Evolutionary conservation across 2,329 filamentous ascomycete genomes (phyloP).

Genomic region (Colletotrichum sp.): DNA sequence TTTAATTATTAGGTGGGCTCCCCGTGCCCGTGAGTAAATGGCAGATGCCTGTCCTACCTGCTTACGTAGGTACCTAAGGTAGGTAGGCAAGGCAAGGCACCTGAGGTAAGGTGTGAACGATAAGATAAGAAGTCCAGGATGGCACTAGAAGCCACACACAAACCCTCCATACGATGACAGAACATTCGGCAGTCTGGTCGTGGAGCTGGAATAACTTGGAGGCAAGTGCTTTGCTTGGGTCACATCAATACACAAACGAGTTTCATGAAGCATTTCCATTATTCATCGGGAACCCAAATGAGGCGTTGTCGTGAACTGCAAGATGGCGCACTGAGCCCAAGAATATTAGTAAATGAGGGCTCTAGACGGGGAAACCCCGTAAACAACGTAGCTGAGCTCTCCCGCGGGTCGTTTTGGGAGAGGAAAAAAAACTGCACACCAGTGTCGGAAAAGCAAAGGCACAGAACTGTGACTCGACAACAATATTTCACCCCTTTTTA

Average conservation of each 20-base stretch:
- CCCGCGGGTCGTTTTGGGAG: neutral
- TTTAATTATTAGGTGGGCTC: neutral
- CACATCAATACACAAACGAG: neutral
- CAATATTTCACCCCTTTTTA: neutral
- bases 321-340: neutral
- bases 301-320: neutral
- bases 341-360: neutral
- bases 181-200: neutral
- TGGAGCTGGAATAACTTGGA: neutral
- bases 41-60: neutral
- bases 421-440: neutral
- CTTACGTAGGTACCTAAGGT: too few relatives aligned
- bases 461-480: neutral
- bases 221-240: neutral
- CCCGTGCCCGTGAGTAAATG: neutral
- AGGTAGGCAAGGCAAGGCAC: neutral
- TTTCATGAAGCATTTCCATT: neutral
- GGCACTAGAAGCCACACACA: neutral
- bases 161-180: neutral
- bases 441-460: neutral
- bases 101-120: neutral
- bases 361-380: neutral
- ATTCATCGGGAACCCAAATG: neutral
- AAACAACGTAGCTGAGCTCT: neutral
- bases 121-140: neutral